Evolutionary conservation across 768 basidiomycete genomes (phyloP), one percentile per base, ranked within the genome.

Genomic region (Crassisporium funariophilum): DNA sequence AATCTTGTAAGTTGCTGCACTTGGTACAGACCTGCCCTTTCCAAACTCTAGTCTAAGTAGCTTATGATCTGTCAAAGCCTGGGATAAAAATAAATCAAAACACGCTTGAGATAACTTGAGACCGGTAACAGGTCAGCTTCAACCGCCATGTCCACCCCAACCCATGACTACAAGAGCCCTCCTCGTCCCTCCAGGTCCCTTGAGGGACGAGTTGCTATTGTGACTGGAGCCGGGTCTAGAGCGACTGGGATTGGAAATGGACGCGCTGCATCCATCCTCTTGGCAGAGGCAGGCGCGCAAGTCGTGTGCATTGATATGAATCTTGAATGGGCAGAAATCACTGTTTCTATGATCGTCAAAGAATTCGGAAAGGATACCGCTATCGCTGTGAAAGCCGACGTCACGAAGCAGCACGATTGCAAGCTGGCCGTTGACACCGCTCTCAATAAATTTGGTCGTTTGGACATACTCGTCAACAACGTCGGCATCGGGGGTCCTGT

Each of bases 401-500:
- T 74, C 4, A 65, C 72, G 1, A 56, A 64, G 23, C 55, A 66
- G 13, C 58, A 47, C 0, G 63, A 69, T 19, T 75, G 73, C 50
- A 62, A 69, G 52, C 55, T 49, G n/a, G 60, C 57, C 2, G 71
- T 75, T 4, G 62, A 70, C n/a, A 50, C 44, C 19, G 62, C 71
- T 1, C 49, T 72, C 6, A 52, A 63, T 5, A 62, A 48, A 13
- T 75, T 67, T 39, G 71, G 70, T n/a, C 62, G 67, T 23, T 59
- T 75, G 21, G 71, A 75, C 56, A 72, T 75, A 27, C 58, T 75
- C 33, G 62, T 74, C 8, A 75, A 73, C 44, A 73, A 68, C 39
- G 73, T 75, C 10, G 72, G 73, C 5, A 61, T 75, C 10, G 64
- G 60, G 12, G 72, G 73, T 1, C 69, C 70, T 0, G 53, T 42